A percentile compares a stretch with the other conserved stretches of the same genome.
These are phyloP conservation scores for Leishmania guyanensis DNA, from an alignment of 208 protist genomes.

Conservation along the genomic window DNA sequence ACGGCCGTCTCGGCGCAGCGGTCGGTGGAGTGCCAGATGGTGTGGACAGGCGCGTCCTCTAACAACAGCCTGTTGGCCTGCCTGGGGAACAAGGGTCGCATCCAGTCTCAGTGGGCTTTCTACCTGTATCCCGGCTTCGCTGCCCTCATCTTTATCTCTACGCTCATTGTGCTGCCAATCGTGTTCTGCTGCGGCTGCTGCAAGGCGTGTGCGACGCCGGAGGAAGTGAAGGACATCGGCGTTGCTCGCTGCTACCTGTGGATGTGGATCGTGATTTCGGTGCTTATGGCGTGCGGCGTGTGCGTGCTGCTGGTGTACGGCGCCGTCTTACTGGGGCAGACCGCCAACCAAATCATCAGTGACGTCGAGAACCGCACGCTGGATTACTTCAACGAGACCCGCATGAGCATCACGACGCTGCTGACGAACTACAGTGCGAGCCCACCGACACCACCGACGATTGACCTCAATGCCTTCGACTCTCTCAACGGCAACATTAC, in stretches of 20 bases:
- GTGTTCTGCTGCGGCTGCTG: constrained; percentile 62
- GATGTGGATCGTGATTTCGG: constrained; percentile 66
- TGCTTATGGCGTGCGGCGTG: constrained; percentile 54
- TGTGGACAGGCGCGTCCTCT: constrained; percentile 59
- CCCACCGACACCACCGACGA: constrained; percentile 19
- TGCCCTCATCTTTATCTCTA: constrained; percentile 57
- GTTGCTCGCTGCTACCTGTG: constrained; percentile 55
- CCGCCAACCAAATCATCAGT: constrained; percentile 32
- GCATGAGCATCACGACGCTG: constrained; percentile 34
- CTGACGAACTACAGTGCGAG: constrained; percentile 40
- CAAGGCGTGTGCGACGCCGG: constrained; percentile 32
- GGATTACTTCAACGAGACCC: constrained; percentile 52
- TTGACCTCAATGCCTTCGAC: constrained; percentile 53
- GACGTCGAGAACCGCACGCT: constrained; percentile 39
- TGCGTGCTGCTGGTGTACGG: constrained; percentile 69
- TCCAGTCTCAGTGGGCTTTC: constrained; percentile 56
- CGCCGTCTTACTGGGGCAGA: constrained; percentile 36
- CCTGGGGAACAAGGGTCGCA: constrained; percentile 46
- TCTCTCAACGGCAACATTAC: constrained; percentile 32
- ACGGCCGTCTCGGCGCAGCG: constrained; percentile 35
- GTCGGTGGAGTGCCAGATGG: constrained; percentile 75
- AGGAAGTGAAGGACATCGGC: constrained; percentile 26
- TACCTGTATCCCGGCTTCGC: constrained; percentile 60
- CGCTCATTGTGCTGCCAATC: constrained; percentile 57
- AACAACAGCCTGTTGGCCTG: constrained; percentile 67